A percentile compares a stretch with the other conserved stretches of the same genome.
Evolutionary conservation across 177 flowering plant genomes (phyloP).

Genomic region (Vitis hybrid): DNA sequence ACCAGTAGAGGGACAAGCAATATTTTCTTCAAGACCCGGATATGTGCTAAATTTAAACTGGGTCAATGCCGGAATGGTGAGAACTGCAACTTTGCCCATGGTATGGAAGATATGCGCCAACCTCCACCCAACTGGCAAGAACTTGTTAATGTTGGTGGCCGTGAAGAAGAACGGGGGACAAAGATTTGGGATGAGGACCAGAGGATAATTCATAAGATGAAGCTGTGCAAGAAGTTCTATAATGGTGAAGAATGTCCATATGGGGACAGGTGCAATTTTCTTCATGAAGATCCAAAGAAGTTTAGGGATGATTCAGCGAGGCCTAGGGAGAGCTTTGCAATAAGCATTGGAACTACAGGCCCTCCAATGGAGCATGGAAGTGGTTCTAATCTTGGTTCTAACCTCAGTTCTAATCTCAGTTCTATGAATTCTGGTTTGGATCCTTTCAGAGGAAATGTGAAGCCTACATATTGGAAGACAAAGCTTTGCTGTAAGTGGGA

Average conservation of each 20-base stretch:
- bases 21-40: conserved; percentile 78
- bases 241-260: conserved; percentile 87
- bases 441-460: conserved; percentile 24
- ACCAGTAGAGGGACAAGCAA: conserved; percentile 43
- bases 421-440: conserved; percentile 21
- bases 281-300: conserved; percentile 68
- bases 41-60: conserved; percentile 58
- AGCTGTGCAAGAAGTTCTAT: conserved; percentile 78
- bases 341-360: conserved; percentile 56
- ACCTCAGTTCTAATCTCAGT: conserved; percentile 32
- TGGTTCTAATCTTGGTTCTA: conserved; percentile 30
- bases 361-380: conserved; percentile 16
- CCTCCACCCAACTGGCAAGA: conserved; percentile 93
- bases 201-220: conserved; percentile 59
- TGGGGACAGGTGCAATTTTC: conserved; percentile 82
- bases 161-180: conserved; percentile 37
- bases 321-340: conserved; percentile 66
- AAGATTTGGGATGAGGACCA: conserved; percentile 74
- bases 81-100: conserved; percentile 91
- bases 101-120: conserved; percentile 66
- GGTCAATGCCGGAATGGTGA: conserved; percentile 70
- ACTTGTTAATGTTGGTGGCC: conserved; percentile 40
- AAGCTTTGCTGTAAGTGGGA: conserved; percentile 74
- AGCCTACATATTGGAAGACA: conserved; percentile 72
- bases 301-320: conserved; percentile 41